Conservation (phyloP, 2,329 filamentous ascomycete species). For the Aspergillus carbonarius region DNA sequence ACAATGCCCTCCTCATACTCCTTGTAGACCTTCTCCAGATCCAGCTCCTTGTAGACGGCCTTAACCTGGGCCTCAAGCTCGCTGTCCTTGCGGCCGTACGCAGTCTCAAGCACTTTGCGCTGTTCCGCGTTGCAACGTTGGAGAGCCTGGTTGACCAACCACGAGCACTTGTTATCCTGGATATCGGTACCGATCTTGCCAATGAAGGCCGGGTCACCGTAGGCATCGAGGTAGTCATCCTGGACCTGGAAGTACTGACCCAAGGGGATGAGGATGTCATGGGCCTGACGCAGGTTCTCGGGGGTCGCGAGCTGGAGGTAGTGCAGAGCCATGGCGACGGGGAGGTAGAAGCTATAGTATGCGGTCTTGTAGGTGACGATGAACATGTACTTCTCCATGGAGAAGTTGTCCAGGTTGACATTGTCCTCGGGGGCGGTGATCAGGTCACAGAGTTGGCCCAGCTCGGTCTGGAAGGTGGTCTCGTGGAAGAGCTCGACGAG, state of each 20-base stretch:
- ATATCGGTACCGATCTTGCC: slow-evolving; percentile 99
- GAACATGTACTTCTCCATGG: slow-evolving; percentile 86
- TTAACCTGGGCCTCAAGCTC: slow-evolving; percentile 82
- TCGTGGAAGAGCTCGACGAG: slow-evolving; percentile 97
- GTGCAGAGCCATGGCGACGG: slow-evolving; percentile 85
- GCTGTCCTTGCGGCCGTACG: slow-evolving; percentile 91
- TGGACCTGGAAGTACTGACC: slow-evolving; percentile 99
- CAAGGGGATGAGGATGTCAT: slow-evolving; percentile 92
- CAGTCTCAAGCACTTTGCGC: slow-evolving; percentile 80
- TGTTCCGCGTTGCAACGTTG: slow-evolving; percentile 78
- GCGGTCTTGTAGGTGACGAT: slow-evolving; percentile 99
- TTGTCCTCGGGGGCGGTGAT: slow-evolving; percentile 93
- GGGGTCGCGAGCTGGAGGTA: slow-evolving; percentile 81
- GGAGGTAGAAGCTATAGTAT: slow-evolving; percentile 99
- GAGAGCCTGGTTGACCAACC: slow-evolving; percentile 94
- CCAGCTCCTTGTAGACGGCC: slow-evolving; percentile 80
- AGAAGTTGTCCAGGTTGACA: slow-evolving; percentile 93
- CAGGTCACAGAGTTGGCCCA: slow-evolving; percentile 91
- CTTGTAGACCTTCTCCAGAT: slow-evolving; percentile 78
- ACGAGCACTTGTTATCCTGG: slow-evolving; percentile 99
- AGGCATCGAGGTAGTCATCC: slow-evolving; percentile 98
- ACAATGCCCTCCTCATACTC: slow-evolving; percentile 89
- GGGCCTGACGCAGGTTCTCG: slow-evolving; percentile 82
- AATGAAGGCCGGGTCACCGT: slow-evolving; percentile 85
- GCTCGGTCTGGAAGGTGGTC: slow-evolving; percentile 86